Evolutionary conservation across 345 rosid species (phyloP).

Genomic region (Eucalyptus cloeziana): DNA sequence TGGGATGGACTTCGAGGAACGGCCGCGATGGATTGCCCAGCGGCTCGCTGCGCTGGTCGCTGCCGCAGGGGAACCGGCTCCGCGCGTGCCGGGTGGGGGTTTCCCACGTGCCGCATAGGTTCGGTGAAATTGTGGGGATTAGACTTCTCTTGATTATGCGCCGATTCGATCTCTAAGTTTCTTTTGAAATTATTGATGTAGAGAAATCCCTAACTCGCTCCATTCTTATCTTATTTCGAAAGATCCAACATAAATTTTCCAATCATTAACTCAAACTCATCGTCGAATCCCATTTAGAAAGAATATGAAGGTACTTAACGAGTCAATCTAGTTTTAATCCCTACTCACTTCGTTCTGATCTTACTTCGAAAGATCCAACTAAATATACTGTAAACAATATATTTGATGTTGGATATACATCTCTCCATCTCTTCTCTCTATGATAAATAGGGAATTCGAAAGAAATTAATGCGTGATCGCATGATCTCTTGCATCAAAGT

Average conservation of each 20-base stretch:
- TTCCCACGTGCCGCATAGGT: not conserved
- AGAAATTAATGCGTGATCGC: not conserved
- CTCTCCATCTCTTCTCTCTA: not conserved
- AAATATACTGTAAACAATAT: not conserved
- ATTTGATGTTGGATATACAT: not conserved
- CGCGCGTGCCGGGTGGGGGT: not conserved
- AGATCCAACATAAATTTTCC: not conserved
- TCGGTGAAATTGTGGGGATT: not conserved
- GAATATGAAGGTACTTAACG: too few relatives aligned
- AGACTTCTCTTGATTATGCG: not conserved
- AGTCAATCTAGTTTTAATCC: too few relatives aligned
- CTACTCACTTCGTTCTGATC: fast-evolving
- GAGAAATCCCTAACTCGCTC: not conserved
- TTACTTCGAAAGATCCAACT: not conserved
- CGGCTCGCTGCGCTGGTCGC: not conserved
- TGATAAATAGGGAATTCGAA: not conserved
- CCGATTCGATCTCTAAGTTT: not conserved
- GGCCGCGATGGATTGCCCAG: not conserved
- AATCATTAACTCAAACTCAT: too few relatives aligned
- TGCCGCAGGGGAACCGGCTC: not conserved
- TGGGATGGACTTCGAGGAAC: not conserved
- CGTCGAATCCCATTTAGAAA: too few relatives aligned
- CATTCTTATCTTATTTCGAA: not conserved
- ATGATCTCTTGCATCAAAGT: not conserved
- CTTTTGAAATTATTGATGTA: not conserved